Evolutionary conservation across 2,329 filamentous ascomycete genomes (phyloP).

Genomic region (Pezicula radicicola): DNA sequence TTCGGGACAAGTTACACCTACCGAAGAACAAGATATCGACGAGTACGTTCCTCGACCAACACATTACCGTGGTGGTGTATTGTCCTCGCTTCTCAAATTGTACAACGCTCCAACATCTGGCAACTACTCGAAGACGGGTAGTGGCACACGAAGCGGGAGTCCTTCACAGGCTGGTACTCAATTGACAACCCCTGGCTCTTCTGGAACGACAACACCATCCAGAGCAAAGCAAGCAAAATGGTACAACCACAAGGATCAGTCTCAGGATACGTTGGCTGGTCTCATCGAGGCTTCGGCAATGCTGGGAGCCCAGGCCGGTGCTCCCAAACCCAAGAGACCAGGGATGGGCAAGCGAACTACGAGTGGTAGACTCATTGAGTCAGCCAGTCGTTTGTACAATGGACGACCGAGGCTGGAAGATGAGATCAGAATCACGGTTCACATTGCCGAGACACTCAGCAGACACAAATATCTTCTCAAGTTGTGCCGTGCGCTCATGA

Average conservation of each 20-base stretch:
- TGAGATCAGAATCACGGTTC: slow-evolving; percentile 47
- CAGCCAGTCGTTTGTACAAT: slow-evolving; percentile 17
- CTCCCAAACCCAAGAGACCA: slow-evolving; percentile 31
- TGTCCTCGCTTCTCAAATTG: slow-evolving; percentile 70
- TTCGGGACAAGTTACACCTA: slow-evolving; percentile 45
- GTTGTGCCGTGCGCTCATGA: slow-evolving; percentile 83
- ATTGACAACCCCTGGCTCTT: slow-evolving; percentile 39
- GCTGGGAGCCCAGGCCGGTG: slow-evolving; percentile 45
- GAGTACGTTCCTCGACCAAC: slow-evolving; percentile 65
- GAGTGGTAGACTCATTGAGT: slow-evolving; percentile 20
- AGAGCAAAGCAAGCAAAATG: slow-evolving; percentile 25
- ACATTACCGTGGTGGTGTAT: slow-evolving; percentile 69
- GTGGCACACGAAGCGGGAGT: slow-evolving; percentile 31
- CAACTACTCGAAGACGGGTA: slow-evolving; percentile 13
- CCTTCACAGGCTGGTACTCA: slow-evolving; percentile 29
- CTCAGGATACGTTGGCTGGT: slow-evolving; percentile 45
- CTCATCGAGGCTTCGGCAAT: slow-evolving; percentile 53
- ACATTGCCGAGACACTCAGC: slow-evolving; percentile 67
- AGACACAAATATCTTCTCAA: slow-evolving; percentile 82
- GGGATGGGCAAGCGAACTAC: slow-evolving; percentile 22
- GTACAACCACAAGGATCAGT: slow-evolving; percentile 37
- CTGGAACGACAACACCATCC: slow-evolving; percentile 31
- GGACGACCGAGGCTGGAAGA: slow-evolving; percentile 28
- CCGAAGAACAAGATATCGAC: slow-evolving; percentile 43
- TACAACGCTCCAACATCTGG: slow-evolving; percentile 48